Evolutionary conservation across 345 rosid species (phyloP), one percentile per base, ranked within the genome.

Genomic region (Balakata baccata): DNA sequence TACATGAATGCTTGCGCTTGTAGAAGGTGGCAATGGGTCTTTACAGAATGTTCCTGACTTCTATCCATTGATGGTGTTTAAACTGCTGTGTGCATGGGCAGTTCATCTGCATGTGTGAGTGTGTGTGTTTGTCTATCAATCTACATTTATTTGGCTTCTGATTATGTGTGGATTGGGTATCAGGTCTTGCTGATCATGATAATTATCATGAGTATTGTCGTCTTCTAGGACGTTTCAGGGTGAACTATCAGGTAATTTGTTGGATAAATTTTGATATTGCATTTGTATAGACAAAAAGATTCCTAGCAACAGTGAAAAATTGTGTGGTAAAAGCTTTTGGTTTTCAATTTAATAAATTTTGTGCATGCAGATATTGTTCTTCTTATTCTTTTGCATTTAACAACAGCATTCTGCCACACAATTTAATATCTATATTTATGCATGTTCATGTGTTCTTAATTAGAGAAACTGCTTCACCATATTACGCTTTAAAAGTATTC

Each of bases 141-240:
- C 25, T 41, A 9, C 37, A 34, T 38, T 60, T 50, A 50, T 77
- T 54, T 65, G 13, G 29, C 58, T 78, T 41, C 6, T 70, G 25
- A 46, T 77, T 39, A 25, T 69, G 17, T 47, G 9, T 75, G 68
- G 45, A 50, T 58, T 84, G 70, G 52, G 66, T 41, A 74, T 80
- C 81, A 96, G 99, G 99, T 79, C 99, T 96, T 84, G 92, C 96
- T 77, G 99, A 96, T 89, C 99, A 96, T 85, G 99, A 96, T 79
- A 96, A 93, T 82, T 96, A 96, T 82, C 99, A 96, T 84, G 99
- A 89, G 77, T 96, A 84, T 78, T 96, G 99, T 82, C 98, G 98
- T 74, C 97, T 96, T 78, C 95, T 96, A 63, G 99, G 99, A 79
- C 93, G 99, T 53, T 96, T 96, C 84, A 87, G 89, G 79, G 87